A percentile compares a stretch with the other conserved stretches of the same genome.
These are phyloP conservation scores for Naegleria lovaniensis DNA, from an alignment of 208 protist species.

Conservation along the genomic window DNA sequence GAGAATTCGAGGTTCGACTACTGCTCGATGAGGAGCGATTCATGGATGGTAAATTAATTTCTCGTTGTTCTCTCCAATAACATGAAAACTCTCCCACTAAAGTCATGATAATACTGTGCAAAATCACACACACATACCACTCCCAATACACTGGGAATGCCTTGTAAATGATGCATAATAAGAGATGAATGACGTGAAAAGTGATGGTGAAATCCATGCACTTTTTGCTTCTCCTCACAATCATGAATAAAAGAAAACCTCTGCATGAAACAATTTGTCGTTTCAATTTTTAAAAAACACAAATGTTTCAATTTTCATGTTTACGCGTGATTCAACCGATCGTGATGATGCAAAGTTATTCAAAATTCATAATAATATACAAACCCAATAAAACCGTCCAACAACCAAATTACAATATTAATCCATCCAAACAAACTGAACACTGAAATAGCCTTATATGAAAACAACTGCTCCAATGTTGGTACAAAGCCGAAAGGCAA, in stretches of 20 bases:
- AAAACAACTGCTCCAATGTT: not conserved
- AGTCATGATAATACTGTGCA: not conserved
- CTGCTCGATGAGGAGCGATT: not conserved
- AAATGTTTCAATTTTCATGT: no score
- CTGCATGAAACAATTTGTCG: no score
- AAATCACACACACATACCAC: not conserved
- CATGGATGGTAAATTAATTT: not conserved
- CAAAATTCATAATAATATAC: no score
- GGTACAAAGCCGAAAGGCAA: not conserved
- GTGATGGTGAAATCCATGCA: constrained; percentile 15
- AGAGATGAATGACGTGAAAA: not conserved
- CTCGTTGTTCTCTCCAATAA: not conserved
- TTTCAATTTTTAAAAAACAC: no score
- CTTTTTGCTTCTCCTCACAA: not conserved
- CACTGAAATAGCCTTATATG: not conserved
- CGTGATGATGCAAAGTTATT: no score
- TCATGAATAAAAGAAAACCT: not conserved
- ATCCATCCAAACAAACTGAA: not conserved
- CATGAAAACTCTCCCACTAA: not conserved
- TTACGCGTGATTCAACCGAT: no score
- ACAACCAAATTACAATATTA: not conserved
- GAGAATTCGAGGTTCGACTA: no score
- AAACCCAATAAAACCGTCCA: not conserved
- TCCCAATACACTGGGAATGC: constrained; percentile 27
- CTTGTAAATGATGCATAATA: constrained; percentile 9